Evolutionary conservation across 805 yeast species (phyloP).

Genomic region (Yarrowia yakushimensis): DNA sequence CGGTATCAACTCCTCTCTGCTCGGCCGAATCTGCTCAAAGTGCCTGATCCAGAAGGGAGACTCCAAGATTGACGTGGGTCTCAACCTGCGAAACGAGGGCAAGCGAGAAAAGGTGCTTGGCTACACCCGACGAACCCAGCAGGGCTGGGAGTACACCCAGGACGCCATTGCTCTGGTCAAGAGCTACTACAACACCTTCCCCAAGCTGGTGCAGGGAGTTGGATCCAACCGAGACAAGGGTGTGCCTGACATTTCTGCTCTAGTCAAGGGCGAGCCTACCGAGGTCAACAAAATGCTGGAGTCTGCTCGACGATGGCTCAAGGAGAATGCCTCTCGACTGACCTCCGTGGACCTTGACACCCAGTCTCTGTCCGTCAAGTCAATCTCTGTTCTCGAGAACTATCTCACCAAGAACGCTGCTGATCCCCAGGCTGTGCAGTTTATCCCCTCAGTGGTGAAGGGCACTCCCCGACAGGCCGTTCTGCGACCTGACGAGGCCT

Average conservation of each 20-base stretch:
- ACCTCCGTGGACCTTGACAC: conserved; percentile 69
- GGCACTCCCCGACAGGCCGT: conserved; percentile 85
- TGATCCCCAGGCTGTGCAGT: conserved; percentile 45
- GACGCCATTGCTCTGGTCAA: conserved; percentile 64
- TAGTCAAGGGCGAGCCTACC: conserved; percentile 32
- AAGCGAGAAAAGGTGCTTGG: conserved; percentile 83
- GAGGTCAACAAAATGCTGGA: conserved; percentile 40
- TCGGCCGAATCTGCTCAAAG: conserved; percentile 75
- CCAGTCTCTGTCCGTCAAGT: conserved; percentile 66
- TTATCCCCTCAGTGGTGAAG: conserved; percentile 55
- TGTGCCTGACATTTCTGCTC: conserved; percentile 31
- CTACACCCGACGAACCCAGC: conserved; percentile 61
- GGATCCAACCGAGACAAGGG: conserved; percentile 29
- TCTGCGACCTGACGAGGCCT: conserved; percentile 69
- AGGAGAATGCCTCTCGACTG: conserved; percentile 45
- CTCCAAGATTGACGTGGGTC: conserved; percentile 65
- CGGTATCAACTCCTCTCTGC: conserved; percentile 56
- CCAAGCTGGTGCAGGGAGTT: conserved; percentile 50
- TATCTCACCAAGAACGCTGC: conserved; percentile 45
- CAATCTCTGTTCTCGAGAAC: conserved; percentile 65
- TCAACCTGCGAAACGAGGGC: conserved; percentile 78
- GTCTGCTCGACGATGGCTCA: conserved; percentile 45
- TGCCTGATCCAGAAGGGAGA: conserved; percentile 56
- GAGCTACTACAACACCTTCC: conserved; percentile 60
- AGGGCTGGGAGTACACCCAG: conserved; percentile 80